These are phyloP conservation scores for Calocybe indica DNA, from an alignment of 768 basidiomycete genomes.

Conservation along the genomic window DNA sequence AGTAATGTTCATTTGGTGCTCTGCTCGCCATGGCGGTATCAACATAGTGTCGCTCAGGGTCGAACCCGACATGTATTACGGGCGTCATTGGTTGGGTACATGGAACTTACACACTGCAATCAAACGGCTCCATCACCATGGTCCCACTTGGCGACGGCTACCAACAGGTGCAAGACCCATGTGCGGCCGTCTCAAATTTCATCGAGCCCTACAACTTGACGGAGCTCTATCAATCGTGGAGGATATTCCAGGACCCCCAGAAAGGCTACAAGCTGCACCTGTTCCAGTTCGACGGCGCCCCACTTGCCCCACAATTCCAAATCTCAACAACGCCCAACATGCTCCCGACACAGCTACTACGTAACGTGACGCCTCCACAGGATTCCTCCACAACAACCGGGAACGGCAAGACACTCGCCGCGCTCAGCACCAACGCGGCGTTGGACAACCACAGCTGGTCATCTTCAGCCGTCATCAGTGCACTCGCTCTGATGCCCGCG, in stretches of 20 bases:
- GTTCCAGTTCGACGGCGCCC: constrained; percentile 72
- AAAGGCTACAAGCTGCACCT: constrained; percentile 68
- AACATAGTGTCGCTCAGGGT: constrained; percentile 37
- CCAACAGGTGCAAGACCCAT: constrained; percentile 94
- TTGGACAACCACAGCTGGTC: constrained; percentile 10
- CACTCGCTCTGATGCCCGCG: constrained; percentile 20
- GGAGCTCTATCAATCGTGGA: constrained; percentile 61
- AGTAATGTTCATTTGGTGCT: constrained; percentile 11
- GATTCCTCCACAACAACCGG: constrained; percentile 1
- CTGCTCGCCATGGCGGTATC: not conserved
- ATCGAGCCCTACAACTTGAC: constrained; percentile 79
- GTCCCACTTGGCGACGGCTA: constrained; percentile 80
- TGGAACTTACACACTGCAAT: constrained; percentile 60
- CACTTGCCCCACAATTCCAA: constrained; percentile 65
- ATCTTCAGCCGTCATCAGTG: constrained; percentile 16
- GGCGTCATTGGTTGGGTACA: constrained; percentile 89
- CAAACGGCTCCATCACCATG: constrained; percentile 78
- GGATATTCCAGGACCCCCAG: constrained; percentile 61
- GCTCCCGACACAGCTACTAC: constrained; percentile 68
- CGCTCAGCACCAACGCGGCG: constrained; percentile 19
- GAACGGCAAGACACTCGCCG: constrained; percentile 16
- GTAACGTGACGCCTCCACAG: constrained; percentile 32
- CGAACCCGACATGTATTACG: constrained; percentile 83
- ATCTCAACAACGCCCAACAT: constrained; percentile 75
- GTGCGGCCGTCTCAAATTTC: constrained; percentile 83